Conservation (phyloP, 495 filamentous ascomycete species). For the Penicillium cosmopolitanum region DNA sequence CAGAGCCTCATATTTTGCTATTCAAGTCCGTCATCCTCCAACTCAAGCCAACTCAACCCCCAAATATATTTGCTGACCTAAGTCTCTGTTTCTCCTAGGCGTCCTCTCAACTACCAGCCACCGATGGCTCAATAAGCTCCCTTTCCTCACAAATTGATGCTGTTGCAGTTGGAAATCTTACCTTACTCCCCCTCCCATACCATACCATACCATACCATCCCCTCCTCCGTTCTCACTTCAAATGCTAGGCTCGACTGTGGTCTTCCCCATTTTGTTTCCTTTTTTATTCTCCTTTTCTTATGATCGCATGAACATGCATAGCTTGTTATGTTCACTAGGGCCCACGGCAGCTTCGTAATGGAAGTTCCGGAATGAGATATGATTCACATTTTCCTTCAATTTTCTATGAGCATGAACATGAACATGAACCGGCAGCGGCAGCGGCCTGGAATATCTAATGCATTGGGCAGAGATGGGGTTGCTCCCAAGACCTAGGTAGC, state of each 20-base stretch:
- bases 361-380: conserved; percentile 40
- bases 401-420: not conserved
- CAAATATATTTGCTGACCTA: not conserved
- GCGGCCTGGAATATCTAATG: not conserved
- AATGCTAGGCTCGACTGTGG: not conserved
- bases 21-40: conserved; percentile 71
- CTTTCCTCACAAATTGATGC: conserved; percentile 13
- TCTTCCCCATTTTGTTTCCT: conserved; percentile 7
- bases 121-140: conserved; percentile 52
- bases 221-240: conserved; percentile 1
- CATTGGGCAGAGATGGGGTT: not conserved
- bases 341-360: conserved; percentile 33
- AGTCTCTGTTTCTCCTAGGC: conserved; percentile 50
- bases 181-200: not conserved
- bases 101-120: conserved; percentile 84
- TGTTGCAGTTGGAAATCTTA: conserved; percentile 15
- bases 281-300: conserved; percentile 7
- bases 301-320: conserved; percentile 27
- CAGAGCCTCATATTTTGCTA: conserved; percentile 94
- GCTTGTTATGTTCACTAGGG: conserved; percentile 29
- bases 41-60: conserved; percentile 13
- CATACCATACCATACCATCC: not conserved
- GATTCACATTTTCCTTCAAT: conserved; percentile 29
- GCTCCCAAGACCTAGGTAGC: too few species aligned
- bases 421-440: not conserved